These are phyloP conservation scores for Leptographium wingfieldii DNA, from an alignment of 2,329 filamentous ascomycete genomes.

Conservation along the genomic window DNA sequence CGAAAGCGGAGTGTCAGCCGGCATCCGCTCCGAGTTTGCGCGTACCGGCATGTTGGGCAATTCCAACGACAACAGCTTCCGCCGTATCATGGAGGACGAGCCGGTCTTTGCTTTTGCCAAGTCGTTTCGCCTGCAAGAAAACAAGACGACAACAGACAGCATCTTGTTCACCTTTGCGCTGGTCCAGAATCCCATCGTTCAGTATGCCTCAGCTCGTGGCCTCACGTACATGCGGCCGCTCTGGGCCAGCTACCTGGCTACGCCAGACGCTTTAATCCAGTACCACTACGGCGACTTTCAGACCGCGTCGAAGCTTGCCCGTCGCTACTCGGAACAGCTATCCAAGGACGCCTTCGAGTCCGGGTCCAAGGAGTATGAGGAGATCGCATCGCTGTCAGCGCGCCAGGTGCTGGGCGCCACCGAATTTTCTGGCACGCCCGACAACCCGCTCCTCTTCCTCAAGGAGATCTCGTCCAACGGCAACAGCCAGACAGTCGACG, in stretches of 20 bases:
- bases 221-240: conserved; percentile 65
- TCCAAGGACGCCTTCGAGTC: conserved; percentile 59
- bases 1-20: conserved; percentile 55
- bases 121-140: conserved; percentile 34
- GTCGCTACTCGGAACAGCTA: conserved; percentile 59
- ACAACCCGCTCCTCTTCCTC: conserved; percentile 60
- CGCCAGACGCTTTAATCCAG: conserved; percentile 46
- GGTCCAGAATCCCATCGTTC: conserved; percentile 64
- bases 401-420: conserved; percentile 69
- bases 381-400: conserved; percentile 66
- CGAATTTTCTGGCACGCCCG: conserved; percentile 57
- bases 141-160: conserved; percentile 28
- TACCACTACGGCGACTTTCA: conserved; percentile 66
- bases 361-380: conserved; percentile 60
- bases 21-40: conserved; percentile 57
- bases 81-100: conserved; percentile 62
- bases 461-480: conserved; percentile 80
- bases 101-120: conserved; percentile 71
- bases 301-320: conserved; percentile 47
- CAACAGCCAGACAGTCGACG: conserved; percentile 73
- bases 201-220: conserved; percentile 64
- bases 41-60: conserved; percentile 54
- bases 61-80: conserved; percentile 33
- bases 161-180: conserved; percentile 64
- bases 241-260: conserved; percentile 63